phyloP scores from a whole-genome alignment of 2,329 filamentous ascomycete genomes.

The Fusarium bulbicola region DNA sequence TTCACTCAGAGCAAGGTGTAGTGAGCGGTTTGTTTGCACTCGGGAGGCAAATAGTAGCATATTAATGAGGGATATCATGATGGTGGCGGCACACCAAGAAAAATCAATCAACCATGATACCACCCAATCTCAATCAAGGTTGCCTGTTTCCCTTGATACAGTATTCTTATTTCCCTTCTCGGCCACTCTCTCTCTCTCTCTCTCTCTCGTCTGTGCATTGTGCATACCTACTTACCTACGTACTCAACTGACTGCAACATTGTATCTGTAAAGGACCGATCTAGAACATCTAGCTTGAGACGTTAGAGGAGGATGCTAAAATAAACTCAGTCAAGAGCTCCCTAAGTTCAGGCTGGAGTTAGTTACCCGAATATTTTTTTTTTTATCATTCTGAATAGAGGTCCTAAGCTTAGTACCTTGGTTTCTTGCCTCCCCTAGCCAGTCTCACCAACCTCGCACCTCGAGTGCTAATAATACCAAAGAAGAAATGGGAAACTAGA shows the following conservation, averaged over 20 bases:
- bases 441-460: not conserved
- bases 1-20: not conserved
- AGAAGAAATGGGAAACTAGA: not conserved
- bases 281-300: constrained; percentile 1
- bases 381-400: not conserved
- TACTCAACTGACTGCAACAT: constrained; percentile 1
- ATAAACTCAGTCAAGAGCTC: not conserved
- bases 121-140: constrained; percentile 1
- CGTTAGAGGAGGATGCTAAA: not conserved
- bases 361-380: not conserved
- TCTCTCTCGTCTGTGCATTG: not conserved
- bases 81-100: constrained; percentile 10
- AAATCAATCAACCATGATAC: constrained; percentile 15
- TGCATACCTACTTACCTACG: not conserved
- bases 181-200: not conserved
- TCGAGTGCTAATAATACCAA: constrained; percentile 18
- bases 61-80: constrained; percentile 29
- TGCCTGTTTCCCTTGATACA: not conserved
- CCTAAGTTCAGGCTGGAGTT: not conserved
- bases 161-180: constrained; percentile 1
- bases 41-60: not conserved
- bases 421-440: not conserved
- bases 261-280: constrained; percentile 23
- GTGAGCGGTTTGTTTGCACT: constrained; percentile 5
- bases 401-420: not conserved